Evolutionary conservation across 2,329 filamentous ascomycete genomes (phyloP).

Genomic region (Berkeleyomyces basicola): DNA sequence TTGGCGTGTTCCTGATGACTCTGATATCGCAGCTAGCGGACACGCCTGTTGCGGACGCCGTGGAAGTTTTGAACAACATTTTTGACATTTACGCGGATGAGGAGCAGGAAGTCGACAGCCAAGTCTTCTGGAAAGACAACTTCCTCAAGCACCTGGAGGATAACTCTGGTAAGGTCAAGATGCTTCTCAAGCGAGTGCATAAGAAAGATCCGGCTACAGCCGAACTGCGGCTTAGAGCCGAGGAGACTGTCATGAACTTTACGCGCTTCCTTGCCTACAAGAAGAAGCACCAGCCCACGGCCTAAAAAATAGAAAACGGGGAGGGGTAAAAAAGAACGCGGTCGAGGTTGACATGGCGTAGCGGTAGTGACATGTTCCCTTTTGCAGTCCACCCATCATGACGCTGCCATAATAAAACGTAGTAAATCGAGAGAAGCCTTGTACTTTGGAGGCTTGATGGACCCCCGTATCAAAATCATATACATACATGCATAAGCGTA

Average conservation of each 20-base stretch:
- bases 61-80: conserved; percentile 49
- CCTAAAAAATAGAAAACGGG: conserved; percentile 10
- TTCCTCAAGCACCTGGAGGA: conserved; percentile 44
- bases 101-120: conserved; percentile 37
- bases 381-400: neutral
- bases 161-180: conserved; percentile 34
- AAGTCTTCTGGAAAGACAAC: conserved; percentile 47
- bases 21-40: conserved; percentile 34
- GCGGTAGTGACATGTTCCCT: neutral
- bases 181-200: conserved; percentile 43
- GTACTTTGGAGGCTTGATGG: neutral
- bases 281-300: conserved; percentile 34
- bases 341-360: neutral
- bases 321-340: neutral
- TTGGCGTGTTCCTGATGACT: conserved; percentile 45
- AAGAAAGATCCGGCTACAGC: conserved; percentile 31
- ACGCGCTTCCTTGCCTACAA: conserved; percentile 48
- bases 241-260: conserved; percentile 46
- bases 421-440: neutral
- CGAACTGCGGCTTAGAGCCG: conserved; percentile 41
- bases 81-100: conserved; percentile 53
- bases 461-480: conserved; percentile 2
- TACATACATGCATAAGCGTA: neutral
- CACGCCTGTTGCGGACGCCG: conserved; percentile 37
- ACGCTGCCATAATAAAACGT: neutral